Percentiles rank a stretch among this genome's conserved stretches.
Conservation (phyloP, 2,329 filamentous ascomycete genomes). For the Sarocladium kiliense region DNA sequence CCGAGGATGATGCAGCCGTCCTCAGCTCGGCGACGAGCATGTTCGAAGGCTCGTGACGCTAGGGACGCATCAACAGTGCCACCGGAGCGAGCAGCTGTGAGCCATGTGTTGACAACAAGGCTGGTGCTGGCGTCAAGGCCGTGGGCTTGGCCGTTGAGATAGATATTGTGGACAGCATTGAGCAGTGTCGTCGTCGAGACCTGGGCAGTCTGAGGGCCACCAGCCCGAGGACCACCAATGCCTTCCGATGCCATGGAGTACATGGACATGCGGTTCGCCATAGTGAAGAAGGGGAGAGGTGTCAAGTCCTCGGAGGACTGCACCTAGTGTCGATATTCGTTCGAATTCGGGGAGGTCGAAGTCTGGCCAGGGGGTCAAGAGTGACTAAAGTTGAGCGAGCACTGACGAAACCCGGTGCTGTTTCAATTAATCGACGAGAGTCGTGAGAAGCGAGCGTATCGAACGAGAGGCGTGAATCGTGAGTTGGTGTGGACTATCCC, state of each 20-base stretch:
- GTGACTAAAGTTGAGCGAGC: not conserved
- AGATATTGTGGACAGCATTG: constrained; percentile 87
- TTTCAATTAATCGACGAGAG: too few species aligned
- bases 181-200: constrained; percentile 90
- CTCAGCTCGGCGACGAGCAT: constrained; percentile 88
- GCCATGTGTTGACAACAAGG: constrained; percentile 92
- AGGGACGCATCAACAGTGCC: constrained; percentile 74
- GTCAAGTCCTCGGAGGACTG: constrained; percentile 29
- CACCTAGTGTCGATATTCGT: constrained; percentile 28
- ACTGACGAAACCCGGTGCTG: not conserved
- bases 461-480: constrained; percentile 15
- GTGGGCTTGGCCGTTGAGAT: constrained; percentile 77
- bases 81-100: constrained; percentile 69
- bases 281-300: constrained; percentile 25
- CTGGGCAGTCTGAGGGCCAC: constrained; percentile 66
- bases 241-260: constrained; percentile 64
- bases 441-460: not conserved
- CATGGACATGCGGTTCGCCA: constrained; percentile 64
- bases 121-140: constrained; percentile 84
- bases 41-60: constrained; percentile 86
- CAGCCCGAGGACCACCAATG: constrained; percentile 48
- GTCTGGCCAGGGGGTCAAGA: not conserved
- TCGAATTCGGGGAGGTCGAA: constrained; percentile 11
- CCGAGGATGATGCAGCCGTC: constrained; percentile 89
- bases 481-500: not conserved